These are phyloP conservation scores for Microsporum canis DNA, from an alignment of 2,329 filamentous ascomycete species.

Conservation along the genomic window DNA sequence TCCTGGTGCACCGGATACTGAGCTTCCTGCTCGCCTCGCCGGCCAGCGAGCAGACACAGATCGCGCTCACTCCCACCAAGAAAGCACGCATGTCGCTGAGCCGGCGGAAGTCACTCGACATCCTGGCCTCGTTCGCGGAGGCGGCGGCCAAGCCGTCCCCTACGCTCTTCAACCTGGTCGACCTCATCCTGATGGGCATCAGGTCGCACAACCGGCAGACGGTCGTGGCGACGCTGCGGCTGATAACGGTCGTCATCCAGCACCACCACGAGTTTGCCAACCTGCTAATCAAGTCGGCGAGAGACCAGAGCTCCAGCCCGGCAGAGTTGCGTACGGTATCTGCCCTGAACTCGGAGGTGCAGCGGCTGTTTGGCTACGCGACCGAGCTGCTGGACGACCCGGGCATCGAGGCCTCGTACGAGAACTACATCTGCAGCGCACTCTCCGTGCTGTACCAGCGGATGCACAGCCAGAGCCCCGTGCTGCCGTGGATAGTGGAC, in stretches of 20 bases:
- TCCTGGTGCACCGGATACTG: conserved; percentile 87
- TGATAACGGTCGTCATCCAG: conserved; percentile 74
- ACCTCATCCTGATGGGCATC: conserved; percentile 76
- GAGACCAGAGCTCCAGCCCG: conserved; percentile 11
- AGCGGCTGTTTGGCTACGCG: conserved; percentile 28
- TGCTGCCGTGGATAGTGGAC: conserved; percentile 48
- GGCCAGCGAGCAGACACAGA: conserved; percentile 27
- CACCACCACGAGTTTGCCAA: conserved; percentile 77
- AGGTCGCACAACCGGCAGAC: conserved; percentile 79
- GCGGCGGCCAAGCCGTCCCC: conserved; percentile 69
- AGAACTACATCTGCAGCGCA: conserved; percentile 39
- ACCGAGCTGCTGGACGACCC: conserved; percentile 29
- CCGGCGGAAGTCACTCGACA: conserved; percentile 78
- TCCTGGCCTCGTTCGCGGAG: conserved; percentile 66
- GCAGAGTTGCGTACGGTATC: conserved; percentile 26
- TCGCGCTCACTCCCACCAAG: conserved; percentile 39
- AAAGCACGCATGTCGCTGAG: conserved; percentile 49
- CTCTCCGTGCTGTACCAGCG: conserved; percentile 39
- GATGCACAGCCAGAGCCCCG: conserved; percentile 17
- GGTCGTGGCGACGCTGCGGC: conserved; percentile 73
- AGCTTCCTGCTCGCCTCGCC: conserved; percentile 82
- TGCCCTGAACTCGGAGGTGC: conserved; percentile 32
- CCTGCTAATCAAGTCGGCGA: conserved; percentile 51
- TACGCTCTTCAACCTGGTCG: conserved; percentile 81
- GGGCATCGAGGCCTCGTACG: conserved; percentile 32